Base-by-base conservation (phyloP, 2,329 filamentous ascomycete genomes). In the Lachnellula arida region DNA sequence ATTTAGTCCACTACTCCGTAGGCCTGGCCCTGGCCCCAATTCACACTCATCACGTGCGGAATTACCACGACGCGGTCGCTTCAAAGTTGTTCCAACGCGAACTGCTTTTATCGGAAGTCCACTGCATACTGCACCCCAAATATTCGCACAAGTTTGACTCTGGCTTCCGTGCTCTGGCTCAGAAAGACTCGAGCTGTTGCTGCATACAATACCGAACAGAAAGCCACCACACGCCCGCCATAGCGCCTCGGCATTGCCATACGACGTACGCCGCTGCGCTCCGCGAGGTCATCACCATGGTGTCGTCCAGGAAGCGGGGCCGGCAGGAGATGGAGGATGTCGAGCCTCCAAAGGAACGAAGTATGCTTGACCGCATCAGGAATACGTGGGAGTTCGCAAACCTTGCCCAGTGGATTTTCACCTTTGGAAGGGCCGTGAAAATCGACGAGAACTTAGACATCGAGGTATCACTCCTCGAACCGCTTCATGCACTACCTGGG, bases 301-400 rank as follows among this genome's bases (percentile, higher is more conserved):
- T 74, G 49, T 73, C 75, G 23, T 71, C 74, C 42, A 74, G 77
- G 66, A 81, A 81, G 71, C 74, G 78, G 68, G 70, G 75, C 58
- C 64, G 74, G 58, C 73, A 74, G 65, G 76, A 79, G 63, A 70
- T 72, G 62, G 74, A 75, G 56, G 57, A 57, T 46, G 61, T 60
- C 42, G 65, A 68, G 42, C 46, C 54, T 57, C 68, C 59, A 61
- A 71, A 60, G 46, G 71, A 62, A 61, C 67, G 44, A 44, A 65
- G 51, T 17, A 65, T 84, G 53, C 77, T 95, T 28, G 76, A 84
- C 56, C 85, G 80, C 62, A 81, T 97, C 63, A 85, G 93, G 60
- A 94, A 89, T 70, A 91, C 89, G 80, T 97, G 93, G 92, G 89
- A 97, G 72, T 97, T 97, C 73, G 90, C 93, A 59, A 93, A 91